Base-by-base conservation (phyloP, 345 rosid species). In the Moricandia moricandioides region DNA sequence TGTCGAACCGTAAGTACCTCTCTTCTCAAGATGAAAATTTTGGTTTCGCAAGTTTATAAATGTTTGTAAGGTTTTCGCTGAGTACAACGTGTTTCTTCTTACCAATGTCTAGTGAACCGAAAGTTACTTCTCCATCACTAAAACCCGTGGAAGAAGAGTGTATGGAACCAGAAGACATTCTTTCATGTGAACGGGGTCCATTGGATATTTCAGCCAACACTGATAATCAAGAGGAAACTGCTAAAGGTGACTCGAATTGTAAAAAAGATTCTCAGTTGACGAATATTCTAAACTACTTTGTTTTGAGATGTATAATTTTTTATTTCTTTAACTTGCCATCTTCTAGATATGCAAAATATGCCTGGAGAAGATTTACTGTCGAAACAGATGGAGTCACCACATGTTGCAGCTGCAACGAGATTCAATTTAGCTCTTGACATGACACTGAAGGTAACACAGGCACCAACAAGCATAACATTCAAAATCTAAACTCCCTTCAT, bases 381-480 rank as follows among this genome's bases (percentile, higher is more conserved):
- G 13, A 16, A 60, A 60, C 43, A 60, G 8, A 10, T 14, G 52
- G 61, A 26, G n/a, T 67, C 66, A 31, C 8, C 29, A 57, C 49
- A 18, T 49, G 59, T 8, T 6, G 49, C 16, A 74, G 60, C 34
- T 57, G 35, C 57, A 65, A 8, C 55, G 17, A 74, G 66, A 74
- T 29, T 3, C 62, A 16, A 30, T 29, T 73, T 39, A 29, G 47
- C 65, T 57, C 66, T 74, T 56, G 66, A 30, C 59, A 74, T 74
- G 78, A 45, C 45, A 2, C 49, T 74, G n/a, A 74, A 65, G 78
- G 78, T 73, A 56, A 65, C 63, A 21, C 27, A 52, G 16, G 8
- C 59, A 43, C 1, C 16, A 58, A 58, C 14, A 40, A 43, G 56
- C 45, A 17, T 73, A 16, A 54, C 12, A 52, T 52, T 52, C 27